Percentiles rank a stretch among this genome's conserved stretches.
Conservation (phyloP, 768 basidiomycete species). For the Amanita thiersii region DNA sequence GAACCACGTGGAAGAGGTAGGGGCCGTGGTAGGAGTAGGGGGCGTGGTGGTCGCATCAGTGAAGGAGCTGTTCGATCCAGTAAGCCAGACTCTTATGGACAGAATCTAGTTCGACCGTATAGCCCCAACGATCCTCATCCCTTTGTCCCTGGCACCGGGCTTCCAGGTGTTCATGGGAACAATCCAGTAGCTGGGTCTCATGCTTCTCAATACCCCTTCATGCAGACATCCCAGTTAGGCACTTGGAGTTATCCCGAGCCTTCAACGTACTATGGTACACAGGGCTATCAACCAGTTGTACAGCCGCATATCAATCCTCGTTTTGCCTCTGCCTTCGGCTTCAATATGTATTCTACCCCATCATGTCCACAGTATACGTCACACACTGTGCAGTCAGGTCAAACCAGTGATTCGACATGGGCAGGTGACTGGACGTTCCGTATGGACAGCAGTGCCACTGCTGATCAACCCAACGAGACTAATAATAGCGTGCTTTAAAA, state of each 20-base stretch:
- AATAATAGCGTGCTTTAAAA: not conserved
- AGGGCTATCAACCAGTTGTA: slow-evolving; percentile 23
- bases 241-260: slow-evolving; percentile 6
- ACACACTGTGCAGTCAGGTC: not conserved
- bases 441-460: slow-evolving; percentile 13
- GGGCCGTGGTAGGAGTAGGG: slow-evolving; percentile 26
- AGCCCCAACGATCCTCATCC: slow-evolving; percentile 5
- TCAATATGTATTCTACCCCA: slow-evolving; percentile 27
- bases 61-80: slow-evolving; percentile 12
- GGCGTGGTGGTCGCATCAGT: slow-evolving; percentile 21
- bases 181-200: not conserved
- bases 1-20: slow-evolving; percentile 27
- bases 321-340: slow-evolving; percentile 61
- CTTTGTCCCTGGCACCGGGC: slow-evolving; percentile 5
- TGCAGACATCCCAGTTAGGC: not conserved
- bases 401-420: slow-evolving; percentile 17
- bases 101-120: slow-evolving; percentile 1
- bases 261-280: slow-evolving; percentile 13
- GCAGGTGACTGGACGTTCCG: slow-evolving; percentile 31
- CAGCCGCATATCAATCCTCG: slow-evolving; percentile 83
- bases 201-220: not conserved
- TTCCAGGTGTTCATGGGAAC: slow-evolving; percentile 7
- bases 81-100: not conserved
- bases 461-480: slow-evolving; percentile 11
- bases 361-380: slow-evolving; percentile 13